Conservation (phyloP, 2,329 filamentous ascomycete genomes). For the Colletotrichum spaethianum region DNA sequence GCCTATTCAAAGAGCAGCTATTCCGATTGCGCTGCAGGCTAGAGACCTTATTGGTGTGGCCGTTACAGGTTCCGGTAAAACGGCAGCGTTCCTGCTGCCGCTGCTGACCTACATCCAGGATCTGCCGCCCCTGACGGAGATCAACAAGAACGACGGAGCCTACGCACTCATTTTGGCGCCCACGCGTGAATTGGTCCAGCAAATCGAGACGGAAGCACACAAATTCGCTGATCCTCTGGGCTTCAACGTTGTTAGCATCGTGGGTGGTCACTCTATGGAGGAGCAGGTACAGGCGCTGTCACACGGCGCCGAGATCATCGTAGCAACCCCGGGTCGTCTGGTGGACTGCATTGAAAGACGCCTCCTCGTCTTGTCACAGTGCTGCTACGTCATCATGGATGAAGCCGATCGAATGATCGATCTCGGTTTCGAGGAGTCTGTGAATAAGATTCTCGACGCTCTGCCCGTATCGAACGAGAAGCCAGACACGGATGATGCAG, state of each 20-base stretch:
- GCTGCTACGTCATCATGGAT: slow-evolving; percentile 99
- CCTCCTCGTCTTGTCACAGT: slow-evolving; percentile 92
- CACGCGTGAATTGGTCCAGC: slow-evolving; percentile 96
- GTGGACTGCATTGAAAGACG: slow-evolving; percentile 97
- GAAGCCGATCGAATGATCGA: slow-evolving; percentile 99
- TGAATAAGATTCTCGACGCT: slow-evolving; percentile 97
- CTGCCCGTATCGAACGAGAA: slow-evolving; percentile 95
- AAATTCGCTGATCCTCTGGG: slow-evolving; percentile 93
- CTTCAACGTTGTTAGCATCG: slow-evolving; percentile 95
- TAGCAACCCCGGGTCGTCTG: slow-evolving; percentile 97
- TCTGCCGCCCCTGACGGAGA: slow-evolving; percentile 85
- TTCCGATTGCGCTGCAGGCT: slow-evolving; percentile 92
- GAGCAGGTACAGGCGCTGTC: slow-evolving; percentile 92
- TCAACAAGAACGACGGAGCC: slow-evolving; percentile 93
- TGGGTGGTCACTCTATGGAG: slow-evolving; percentile 96
- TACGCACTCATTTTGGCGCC: slow-evolving; percentile 98
- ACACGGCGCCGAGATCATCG: slow-evolving; percentile 96
- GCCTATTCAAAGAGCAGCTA: slow-evolving; percentile 92
- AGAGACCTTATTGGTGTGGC: slow-evolving; percentile 98
- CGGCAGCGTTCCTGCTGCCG: slow-evolving; percentile 92
- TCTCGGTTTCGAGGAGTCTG: slow-evolving; percentile 95
- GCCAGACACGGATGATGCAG: slow-evolving; percentile 92
- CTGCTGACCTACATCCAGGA: slow-evolving; percentile 95
- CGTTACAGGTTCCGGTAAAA: slow-evolving; percentile 98
- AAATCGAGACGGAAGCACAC: slow-evolving; percentile 93